Conservation (phyloP, 2,329 filamentous ascomycete genomes). For the Aspergillus candidus region DNA sequence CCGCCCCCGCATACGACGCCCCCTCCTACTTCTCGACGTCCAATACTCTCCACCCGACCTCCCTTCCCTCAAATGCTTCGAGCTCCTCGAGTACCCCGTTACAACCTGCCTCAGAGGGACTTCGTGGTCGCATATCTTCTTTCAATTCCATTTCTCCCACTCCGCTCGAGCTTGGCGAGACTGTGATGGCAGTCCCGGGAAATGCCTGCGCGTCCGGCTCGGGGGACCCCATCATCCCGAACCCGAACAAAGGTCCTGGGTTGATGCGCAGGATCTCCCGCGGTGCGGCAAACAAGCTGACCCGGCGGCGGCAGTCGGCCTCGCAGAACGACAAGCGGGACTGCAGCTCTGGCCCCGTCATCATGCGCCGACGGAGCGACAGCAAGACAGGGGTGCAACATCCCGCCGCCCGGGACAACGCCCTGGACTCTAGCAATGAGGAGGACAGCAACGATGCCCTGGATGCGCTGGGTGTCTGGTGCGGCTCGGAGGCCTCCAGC, state of each 20-base stretch:
- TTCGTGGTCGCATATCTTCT: slow-evolving; percentile 24
- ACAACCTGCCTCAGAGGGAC: slow-evolving; percentile 29
- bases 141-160: slow-evolving; percentile 36
- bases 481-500: slow-evolving; percentile 36
- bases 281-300: slow-evolving; percentile 65
- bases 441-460: slow-evolving; percentile 42
- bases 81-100: slow-evolving; percentile 32
- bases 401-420: slow-evolving; percentile 36
- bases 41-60: slow-evolving; percentile 6
- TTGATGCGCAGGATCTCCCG: slow-evolving; percentile 83
- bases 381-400: slow-evolving; percentile 68
- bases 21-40: slow-evolving; percentile 25
- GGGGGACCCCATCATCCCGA: slow-evolving; percentile 52
- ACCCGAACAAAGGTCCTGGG: slow-evolving; percentile 51
- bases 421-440: slow-evolving; percentile 36
- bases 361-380: slow-evolving; percentile 80
- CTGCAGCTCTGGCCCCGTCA: slow-evolving; percentile 80
- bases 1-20: slow-evolving; percentile 25
- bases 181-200: slow-evolving; percentile 50
- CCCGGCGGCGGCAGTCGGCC: slow-evolving; percentile 68
- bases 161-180: slow-evolving; percentile 66
- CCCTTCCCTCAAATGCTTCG: slow-evolving; percentile 27
- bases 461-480: slow-evolving; percentile 38
- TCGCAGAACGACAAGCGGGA: slow-evolving; percentile 72
- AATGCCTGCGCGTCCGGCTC: slow-evolving; percentile 47